These are phyloP conservation scores for Maudiozyma saulgeensis DNA, from an alignment of 805 yeast genomes.

Conservation along the genomic window DNA sequence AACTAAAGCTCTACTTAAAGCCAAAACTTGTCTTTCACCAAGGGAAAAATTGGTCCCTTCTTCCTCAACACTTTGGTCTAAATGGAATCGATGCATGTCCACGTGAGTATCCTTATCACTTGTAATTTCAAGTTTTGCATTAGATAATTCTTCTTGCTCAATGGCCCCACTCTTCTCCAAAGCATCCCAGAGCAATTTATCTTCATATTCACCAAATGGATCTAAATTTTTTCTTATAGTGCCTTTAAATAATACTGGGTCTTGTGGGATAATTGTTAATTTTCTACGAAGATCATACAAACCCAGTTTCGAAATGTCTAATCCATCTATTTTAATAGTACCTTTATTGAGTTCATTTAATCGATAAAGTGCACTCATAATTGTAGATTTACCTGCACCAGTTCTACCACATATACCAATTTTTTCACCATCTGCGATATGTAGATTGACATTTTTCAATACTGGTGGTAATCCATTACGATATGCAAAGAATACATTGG, in stretches of 20 bases:
- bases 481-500: conserved; percentile 40
- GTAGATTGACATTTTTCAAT: conserved; percentile 36
- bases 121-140: conserved; percentile 29
- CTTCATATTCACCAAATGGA: conserved; percentile 52
- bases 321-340: conserved; percentile 50
- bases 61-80: conserved; percentile 51
- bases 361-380: conserved; percentile 52
- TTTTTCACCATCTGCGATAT: conserved; percentile 42
- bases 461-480: conserved; percentile 45
- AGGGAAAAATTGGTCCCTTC: conserved; percentile 63
- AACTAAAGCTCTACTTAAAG: conserved; percentile 63
- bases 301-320: conserved; percentile 54
- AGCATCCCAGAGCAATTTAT: conserved; percentile 52
- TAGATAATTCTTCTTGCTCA: conserved; percentile 26
- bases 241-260: conserved; percentile 70
- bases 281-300: conserved; percentile 52
- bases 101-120: conserved; percentile 15
- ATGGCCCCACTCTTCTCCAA: conserved; percentile 55
- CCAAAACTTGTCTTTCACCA: conserved; percentile 63
- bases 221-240: conserved; percentile 61
- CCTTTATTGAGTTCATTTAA: conserved; percentile 54
- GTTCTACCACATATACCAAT: conserved; percentile 59
- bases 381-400: conserved; percentile 57
- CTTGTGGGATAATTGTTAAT: conserved; percentile 72
- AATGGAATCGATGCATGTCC: conserved; percentile 47